Percentiles rank a stretch among this genome's conserved stretches.
These are phyloP conservation scores for Papiliotrema nemorosa DNA, from an alignment of 1,284 basidiomycete genomes.

Conservation along the genomic window DNA sequence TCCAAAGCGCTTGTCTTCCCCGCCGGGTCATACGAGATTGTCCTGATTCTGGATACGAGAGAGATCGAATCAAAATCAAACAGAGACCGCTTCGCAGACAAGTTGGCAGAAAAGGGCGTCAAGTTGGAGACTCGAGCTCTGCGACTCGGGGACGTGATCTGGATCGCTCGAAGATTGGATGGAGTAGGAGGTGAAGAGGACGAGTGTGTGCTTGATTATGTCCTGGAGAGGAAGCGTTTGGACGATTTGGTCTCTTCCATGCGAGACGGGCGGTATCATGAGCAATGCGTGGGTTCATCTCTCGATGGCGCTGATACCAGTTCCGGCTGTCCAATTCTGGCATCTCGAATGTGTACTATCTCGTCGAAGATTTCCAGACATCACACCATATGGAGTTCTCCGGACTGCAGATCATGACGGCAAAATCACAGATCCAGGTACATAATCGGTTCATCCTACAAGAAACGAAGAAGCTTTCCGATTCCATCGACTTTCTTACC, in stretches of 20 bases:
- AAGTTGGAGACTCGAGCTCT: conserved; percentile 53
- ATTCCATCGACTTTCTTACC: conserved; percentile 54
- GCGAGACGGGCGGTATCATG: conserved; percentile 55
- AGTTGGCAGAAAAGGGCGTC: conserved; percentile 45
- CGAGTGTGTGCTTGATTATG: conserved; percentile 57
- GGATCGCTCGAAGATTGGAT: conserved; percentile 53
- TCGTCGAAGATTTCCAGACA: conserved; percentile 56
- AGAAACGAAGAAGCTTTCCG: conserved; percentile 52
- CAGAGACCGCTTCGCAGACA: conserved; percentile 45
- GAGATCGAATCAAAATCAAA: conserved; percentile 51
- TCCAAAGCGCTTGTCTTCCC: conserved; percentile 49
- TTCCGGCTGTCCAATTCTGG: conserved; percentile 54
- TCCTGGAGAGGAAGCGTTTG: conserved; percentile 57
- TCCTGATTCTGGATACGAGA: conserved; percentile 56
- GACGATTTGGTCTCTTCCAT: conserved; percentile 56
- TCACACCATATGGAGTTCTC: conserved; percentile 39
- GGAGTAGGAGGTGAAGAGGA: conserved; percentile 40
- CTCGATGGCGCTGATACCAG: conserved; percentile 31
- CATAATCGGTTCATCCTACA: conserved; percentile 57
- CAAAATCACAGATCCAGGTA: conserved; percentile 55
- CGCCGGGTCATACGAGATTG: conserved; percentile 53
- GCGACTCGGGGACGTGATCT: conserved; percentile 57
- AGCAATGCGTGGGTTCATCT: conserved; percentile 54
- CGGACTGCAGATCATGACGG: conserved; percentile 46
- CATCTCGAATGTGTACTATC: conserved; percentile 54